Percentiles rank a stretch among this genome's conserved stretches.
Evolutionary conservation across 768 basidiomycete genomes (phyloP).

Genomic region (Stropharia rugosoannulata): DNA sequence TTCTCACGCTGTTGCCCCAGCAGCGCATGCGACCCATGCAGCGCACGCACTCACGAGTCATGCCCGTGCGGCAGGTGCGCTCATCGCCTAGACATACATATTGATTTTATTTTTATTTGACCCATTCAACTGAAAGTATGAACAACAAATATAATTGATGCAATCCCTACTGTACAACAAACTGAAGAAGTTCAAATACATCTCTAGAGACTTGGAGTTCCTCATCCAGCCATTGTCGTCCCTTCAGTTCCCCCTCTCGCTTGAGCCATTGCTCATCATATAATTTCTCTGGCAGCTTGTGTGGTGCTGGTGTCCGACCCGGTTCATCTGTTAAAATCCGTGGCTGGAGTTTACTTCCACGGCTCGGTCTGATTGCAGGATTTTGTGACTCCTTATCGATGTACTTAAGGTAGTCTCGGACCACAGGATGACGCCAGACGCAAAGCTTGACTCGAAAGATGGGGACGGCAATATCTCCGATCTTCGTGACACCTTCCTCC

Average conservation of each 20-base stretch:
- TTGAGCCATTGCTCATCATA: not conserved
- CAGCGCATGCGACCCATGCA: no score
- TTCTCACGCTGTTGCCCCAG: no score
- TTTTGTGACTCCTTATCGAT: not conserved
- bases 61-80: no score
- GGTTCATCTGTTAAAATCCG: not conserved
- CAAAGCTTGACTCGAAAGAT: not conserved
- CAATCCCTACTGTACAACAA: not conserved
- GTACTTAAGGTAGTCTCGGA: not conserved
- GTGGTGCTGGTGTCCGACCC: not conserved
- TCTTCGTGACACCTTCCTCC: not conserved
- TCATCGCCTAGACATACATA: no score
- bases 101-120: no score
- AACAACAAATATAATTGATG: no score
- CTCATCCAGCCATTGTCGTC: constrained; percentile 1
- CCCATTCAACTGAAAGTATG: no score
- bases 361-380: not conserved
- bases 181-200: not conserved
- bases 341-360: not conserved
- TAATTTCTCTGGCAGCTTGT: not conserved
- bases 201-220: not conserved
- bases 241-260: not conserved
- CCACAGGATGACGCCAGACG: not conserved
- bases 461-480: not conserved
- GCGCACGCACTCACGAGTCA: no score